These are phyloP conservation scores for Histomonas meleagridis DNA, from an alignment of 208 protist species.

Conservation along the genomic window DNA sequence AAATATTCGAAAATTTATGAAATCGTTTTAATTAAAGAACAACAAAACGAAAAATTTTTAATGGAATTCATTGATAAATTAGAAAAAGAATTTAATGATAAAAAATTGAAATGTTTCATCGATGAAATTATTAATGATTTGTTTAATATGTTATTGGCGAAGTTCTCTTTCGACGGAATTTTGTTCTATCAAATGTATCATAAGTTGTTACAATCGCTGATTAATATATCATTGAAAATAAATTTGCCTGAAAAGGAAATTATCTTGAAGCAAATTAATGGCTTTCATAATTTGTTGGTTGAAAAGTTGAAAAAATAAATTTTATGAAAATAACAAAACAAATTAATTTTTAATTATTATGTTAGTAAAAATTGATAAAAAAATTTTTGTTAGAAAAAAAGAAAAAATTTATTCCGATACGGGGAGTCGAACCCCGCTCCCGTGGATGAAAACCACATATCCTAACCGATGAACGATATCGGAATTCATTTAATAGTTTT, in stretches of 20 bases:
- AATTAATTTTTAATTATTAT: too few species aligned
- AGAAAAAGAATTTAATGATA: neutral
- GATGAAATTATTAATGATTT: neutral
- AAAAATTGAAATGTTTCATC: neutral
- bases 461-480: too few species aligned
- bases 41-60: neutral
- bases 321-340: too few species aligned
- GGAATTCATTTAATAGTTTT: too few species aligned
- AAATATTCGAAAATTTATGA: neutral
- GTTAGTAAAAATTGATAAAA: too few species aligned
- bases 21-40: neutral
- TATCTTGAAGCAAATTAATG: neutral
- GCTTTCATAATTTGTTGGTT: neutral
- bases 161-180: neutral
- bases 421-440: too few species aligned
- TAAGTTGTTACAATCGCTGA: neutral
- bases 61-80: neutral
- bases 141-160: neutral
- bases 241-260: neutral
- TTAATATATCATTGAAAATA: neutral
- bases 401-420: too few species aligned
- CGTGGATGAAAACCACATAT: too few species aligned
- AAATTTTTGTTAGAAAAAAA: too few species aligned
- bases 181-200: conserved; percentile 29
- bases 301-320: too few species aligned